Conservation (phyloP, 2,329 filamentous ascomycete genomes). For the Ophiosphaerella korrae region DNA sequence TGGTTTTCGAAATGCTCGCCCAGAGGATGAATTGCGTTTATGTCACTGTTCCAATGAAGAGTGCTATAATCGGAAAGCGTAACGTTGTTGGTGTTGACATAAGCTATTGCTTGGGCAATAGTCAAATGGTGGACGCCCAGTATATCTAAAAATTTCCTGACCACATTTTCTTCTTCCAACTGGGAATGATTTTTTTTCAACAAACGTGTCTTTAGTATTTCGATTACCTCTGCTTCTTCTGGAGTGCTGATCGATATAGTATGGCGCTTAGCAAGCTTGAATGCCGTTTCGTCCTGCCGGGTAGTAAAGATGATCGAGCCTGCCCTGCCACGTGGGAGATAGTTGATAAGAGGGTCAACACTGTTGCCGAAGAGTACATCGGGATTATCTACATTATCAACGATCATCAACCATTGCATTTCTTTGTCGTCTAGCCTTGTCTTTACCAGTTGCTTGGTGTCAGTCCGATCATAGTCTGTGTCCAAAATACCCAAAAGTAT, state of each 20-base stretch:
- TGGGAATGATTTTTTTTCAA: background rate
- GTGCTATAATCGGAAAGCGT: constrained; percentile 6
- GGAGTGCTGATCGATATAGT: constrained; percentile 23
- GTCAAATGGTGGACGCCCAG: background rate
- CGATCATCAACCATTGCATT: constrained; percentile 6
- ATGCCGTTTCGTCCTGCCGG: background rate
- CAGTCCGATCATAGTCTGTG: too few species aligned
- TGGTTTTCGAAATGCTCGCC: constrained; percentile 42
- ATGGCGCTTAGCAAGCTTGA: constrained; percentile 10
- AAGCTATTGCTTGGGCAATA: constrained; percentile 1
- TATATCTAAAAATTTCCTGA: constrained; percentile 35
- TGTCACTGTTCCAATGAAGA: constrained; percentile 25
- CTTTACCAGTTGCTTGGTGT: too few species aligned
- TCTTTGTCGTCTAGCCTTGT: background rate
- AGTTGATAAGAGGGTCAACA: constrained; percentile 16
- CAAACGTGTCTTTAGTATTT: constrained; percentile 6
- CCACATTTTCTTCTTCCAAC: constrained; percentile 4
- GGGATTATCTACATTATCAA: too few species aligned
- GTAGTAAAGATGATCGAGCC: constrained; percentile 44
- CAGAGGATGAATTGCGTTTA: constrained; percentile 32
- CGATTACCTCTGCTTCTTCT: constrained; percentile 11
- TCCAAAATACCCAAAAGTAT: too few species aligned
- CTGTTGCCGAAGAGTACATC: too few species aligned
- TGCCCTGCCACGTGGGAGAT: constrained; percentile 37
- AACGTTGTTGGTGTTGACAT: constrained; percentile 36